Base-by-base conservation (phyloP, 1,284 basidiomycete species). In the Cyathus olla region DNA sequence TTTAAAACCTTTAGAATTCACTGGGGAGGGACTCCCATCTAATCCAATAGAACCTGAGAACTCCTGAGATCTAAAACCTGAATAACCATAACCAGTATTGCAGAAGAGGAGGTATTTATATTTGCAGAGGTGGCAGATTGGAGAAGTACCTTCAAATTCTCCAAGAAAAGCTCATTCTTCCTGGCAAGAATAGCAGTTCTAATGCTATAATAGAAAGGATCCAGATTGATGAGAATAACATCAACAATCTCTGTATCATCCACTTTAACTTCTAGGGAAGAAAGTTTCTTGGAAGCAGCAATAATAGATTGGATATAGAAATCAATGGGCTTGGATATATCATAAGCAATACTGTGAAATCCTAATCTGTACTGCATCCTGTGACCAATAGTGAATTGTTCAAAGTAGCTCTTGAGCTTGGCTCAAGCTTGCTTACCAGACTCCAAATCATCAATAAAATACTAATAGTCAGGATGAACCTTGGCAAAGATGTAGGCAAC, bases 221-320 rank as follows among this genome's bases (percentile, higher is more conserved):
- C 56, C 24, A 73, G 69, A 39, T 61, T 60, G 61, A 73, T 69
- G 57, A 73, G 68, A 21, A 72, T 62, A 19, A 72, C 65, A 56
- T 71, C 67, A 19, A 61, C 66, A 60, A 67, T 52, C 40, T 72
- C 65, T 2, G 46, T 58, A 42, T 72, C 64, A 1, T 60, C 50
- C 22, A 70, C 51, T 15, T 55, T 60, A 50, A 53, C 35, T 17
- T 57, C 59, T 40, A 63, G 57, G 21, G 61, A 60, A 22, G 52
- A 27, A 22, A 72, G 61, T 9, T 52, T 57, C 17, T 53, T 46
- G 6, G 44, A 22, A 19, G 62, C 60, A 22, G 55, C 31, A 2
- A 22, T 35, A 26, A 73, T 52, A 4, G 60, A 44, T 22, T 64
- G 60, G 51, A 73, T 57, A 47, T 68, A 73, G 40, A 56, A 22